Conservation (phyloP, 225 moss, liverwort and hornwort species). For the Thuidium tamariscinum region DNA sequence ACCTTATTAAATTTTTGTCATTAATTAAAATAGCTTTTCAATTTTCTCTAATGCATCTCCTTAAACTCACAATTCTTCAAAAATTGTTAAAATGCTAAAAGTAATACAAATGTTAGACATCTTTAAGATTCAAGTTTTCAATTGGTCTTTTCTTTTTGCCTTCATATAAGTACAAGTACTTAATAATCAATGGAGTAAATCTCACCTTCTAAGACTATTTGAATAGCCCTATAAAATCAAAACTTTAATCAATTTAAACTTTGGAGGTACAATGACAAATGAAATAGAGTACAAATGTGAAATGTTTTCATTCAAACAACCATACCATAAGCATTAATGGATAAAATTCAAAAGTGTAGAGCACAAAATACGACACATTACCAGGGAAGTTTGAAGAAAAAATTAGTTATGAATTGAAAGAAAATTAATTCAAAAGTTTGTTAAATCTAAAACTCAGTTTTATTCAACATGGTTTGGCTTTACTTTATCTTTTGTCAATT, state of each 20-base stretch:
- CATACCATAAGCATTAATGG: too few species aligned
- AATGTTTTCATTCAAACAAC: too few species aligned
- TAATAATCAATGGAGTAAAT: not conserved
- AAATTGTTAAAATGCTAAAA: not conserved
- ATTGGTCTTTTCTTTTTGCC: too few species aligned
- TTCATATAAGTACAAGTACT: not conserved
- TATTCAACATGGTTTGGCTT: too few species aligned
- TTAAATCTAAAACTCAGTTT: too few species aligned
- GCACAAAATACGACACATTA: too few species aligned
- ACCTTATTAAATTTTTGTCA: not conserved
- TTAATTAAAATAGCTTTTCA: not conserved
- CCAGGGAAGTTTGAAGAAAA: too few species aligned
- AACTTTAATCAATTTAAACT: not conserved
- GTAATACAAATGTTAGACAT: not conserved
- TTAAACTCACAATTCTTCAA: not conserved
- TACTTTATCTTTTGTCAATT: too few species aligned
- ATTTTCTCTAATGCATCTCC: not conserved
- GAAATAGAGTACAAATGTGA: too few species aligned
- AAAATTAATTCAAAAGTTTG: too few species aligned
- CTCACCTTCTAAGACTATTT: accelerated
- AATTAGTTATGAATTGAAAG: too few species aligned
- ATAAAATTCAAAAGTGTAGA: too few species aligned
- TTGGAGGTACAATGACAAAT: not conserved
- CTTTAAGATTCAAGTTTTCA: not conserved
- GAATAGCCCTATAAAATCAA: not conserved